Base-by-base conservation (phyloP, 2,329 filamentous ascomycete genomes). In the Trichoderma brevicompactum region DNA sequence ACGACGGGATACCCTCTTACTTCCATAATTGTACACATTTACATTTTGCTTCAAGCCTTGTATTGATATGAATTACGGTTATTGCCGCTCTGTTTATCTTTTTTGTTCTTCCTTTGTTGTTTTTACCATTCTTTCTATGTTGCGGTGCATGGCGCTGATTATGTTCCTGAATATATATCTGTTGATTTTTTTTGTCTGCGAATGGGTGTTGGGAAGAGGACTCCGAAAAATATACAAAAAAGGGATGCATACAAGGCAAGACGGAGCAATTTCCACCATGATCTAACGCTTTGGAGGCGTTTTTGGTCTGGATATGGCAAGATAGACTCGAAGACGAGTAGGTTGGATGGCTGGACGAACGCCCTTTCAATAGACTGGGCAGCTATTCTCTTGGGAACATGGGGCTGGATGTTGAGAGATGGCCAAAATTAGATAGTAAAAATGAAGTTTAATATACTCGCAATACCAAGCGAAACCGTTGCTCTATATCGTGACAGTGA, bases 1-100 rank as follows among this genome's bases (percentile, higher is more conserved):
- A 64, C 52, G 41, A 61, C 65, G 65, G 64, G 59, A 68, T 68
- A 69, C 67, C 68, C 60, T 52, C 48, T 40, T 66, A 65, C 49
- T 50, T 48, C 7, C 19, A 40, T n/a, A 60, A 28, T 19, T 43
- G 38, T 41, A 60, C 46, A 32, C 34, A 50, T 9, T 7, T 23
- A 60, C 38, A 44, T 62, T 55, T 59, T 66, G 32, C 48, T 56
- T 55, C 50, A 53, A 50, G 44, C 28, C 32, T 44, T 61, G 55
- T 65, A 61, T 61, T 65, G 55, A 53, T 61, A 65, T 44, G 62
- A 65, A 58, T 65, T 46, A 65, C 53, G 53, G 62, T 65, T 46
- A 59, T 59, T 58, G 53, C 62, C 53, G 62, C 52, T 50, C 19
- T 44, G 13, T 15, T 49, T 62, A 19, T 64, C 40, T 53, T 54